These are phyloP conservation scores for Scopulariopsis brevicaulis DNA, from an alignment of 2,329 filamentous ascomycete genomes.

Conservation along the genomic window DNA sequence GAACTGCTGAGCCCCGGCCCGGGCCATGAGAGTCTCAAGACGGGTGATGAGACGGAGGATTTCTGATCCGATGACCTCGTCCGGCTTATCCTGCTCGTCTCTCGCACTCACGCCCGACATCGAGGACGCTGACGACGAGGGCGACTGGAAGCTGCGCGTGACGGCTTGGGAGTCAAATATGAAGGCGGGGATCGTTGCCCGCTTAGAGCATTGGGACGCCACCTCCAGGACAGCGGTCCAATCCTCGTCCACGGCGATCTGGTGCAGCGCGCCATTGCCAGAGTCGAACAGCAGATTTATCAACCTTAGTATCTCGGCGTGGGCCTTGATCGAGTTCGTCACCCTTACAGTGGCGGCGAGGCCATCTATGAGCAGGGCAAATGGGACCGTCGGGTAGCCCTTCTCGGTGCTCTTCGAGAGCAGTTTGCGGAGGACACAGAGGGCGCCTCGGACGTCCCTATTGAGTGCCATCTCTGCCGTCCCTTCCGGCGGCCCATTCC, in stretches of 20 bases:
- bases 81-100: conserved; percentile 19
- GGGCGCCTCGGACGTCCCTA: conserved; percentile 48
- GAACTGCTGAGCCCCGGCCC: conserved; percentile 22
- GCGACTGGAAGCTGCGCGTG: not conserved
- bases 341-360: conserved; percentile 37
- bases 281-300: conserved; percentile 45
- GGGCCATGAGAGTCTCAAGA: conserved; percentile 34
- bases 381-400: conserved; percentile 48
- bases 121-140: conserved; percentile 6
- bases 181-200: not conserved
- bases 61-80: conserved; percentile 28
- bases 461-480: conserved; percentile 36
- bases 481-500: conserved; percentile 31
- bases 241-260: conserved; percentile 51
- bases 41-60: conserved; percentile 31
- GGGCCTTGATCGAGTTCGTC: conserved; percentile 31
- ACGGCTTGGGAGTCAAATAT: not conserved
- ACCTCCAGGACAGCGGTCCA: conserved; percentile 52
- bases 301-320: conserved; percentile 34
- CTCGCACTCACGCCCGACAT: conserved; percentile 6
- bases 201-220: conserved; percentile 36
- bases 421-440: conserved; percentile 52
- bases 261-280: conserved; percentile 38
- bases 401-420: conserved; percentile 47
- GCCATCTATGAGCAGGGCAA: conserved; percentile 46